Base-by-base conservation (phyloP, 73 alveolate species). In the Uronychia setigera region DNA sequence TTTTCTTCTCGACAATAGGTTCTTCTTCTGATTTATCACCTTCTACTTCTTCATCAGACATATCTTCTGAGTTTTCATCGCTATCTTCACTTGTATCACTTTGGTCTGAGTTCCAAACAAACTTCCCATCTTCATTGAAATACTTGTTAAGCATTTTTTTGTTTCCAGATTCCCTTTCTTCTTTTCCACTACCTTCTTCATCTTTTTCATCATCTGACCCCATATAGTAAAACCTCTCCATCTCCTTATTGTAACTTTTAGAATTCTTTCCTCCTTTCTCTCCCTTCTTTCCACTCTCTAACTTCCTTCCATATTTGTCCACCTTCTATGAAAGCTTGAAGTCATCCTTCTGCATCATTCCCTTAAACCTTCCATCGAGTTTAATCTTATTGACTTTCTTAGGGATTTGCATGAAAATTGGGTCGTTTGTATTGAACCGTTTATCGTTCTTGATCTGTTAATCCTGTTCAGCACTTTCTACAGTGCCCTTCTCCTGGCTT, bases 281-380 rank as follows among this genome's bases (percentile, higher is more conserved):
- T n/a, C n/a, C n/a, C n/a, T n/a, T n/a, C n/a, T n/a, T n/a, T n/a
- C n/a, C 87, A 96, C 85, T 90, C 89, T 94, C 58, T 90, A n/a
- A n/a, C n/a, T n/a, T n/a, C n/a, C n/a, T n/a, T n/a, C n/a, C n/a
- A n/a, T n/a, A n/a, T n/a, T n/a, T n/a, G n/a, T n/a, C n/a, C n/a
- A n/a, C n/a, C n/a, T n/a, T n/a, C n/a, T n/a, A n/a, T n/a, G n/a
- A n/a, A n/a, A n/a, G n/a, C n/a, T n/a, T n/a, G n/a, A n/a, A n/a
- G n/a, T n/a, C n/a, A n/a, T n/a, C n/a, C n/a, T n/a, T n/a, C n/a
- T n/a, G n/a, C n/a, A n/a, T n/a, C 58, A 76, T 76, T 76, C 32
- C 88, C 81, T 94, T 91, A 87, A 97, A 97, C 87, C 98, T 93
- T 57, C 92, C 90, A 80, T 96, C 98, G 58, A 96, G 81, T 84